Percentiles rank a stretch among this genome's conserved stretches.
Conservation (phyloP, 1,284 basidiomycete genomes). For the Boletus hoseneyae region DNA sequence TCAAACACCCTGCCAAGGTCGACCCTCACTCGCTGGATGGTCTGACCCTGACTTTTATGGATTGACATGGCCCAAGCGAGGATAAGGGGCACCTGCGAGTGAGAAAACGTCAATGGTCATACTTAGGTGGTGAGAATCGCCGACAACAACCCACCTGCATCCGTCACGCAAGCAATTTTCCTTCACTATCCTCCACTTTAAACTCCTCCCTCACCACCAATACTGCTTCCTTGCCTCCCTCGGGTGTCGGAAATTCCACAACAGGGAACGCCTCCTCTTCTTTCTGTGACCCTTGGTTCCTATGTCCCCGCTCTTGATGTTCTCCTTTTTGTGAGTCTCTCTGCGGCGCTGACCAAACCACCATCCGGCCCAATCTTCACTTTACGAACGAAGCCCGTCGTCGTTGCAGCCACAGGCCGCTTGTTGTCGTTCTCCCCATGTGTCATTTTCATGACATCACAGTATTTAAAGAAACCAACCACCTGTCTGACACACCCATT, state of each 20-base stretch:
- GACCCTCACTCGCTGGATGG: constrained; percentile 63
- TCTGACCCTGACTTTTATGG: constrained; percentile 80
- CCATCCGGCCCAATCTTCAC: constrained; percentile 12
- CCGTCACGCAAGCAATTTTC: constrained; percentile 58
- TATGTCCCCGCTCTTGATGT: constrained; percentile 7
- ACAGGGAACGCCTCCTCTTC: constrained; percentile 49
- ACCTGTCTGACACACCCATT: constrained; percentile 75
- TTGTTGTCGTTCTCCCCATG: constrained; percentile 22
- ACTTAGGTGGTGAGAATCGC: not conserved
- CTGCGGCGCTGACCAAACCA: not conserved
- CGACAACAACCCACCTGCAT: constrained; percentile 37
- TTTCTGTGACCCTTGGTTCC: constrained; percentile 13
- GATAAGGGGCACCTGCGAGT: constrained; percentile 53
- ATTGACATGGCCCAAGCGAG: constrained; percentile 79
- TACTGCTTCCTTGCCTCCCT: constrained; percentile 42
- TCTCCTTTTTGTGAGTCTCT: constrained; percentile 20
- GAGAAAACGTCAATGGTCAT: not conserved
- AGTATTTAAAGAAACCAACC: constrained; percentile 45
- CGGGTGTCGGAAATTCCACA: constrained; percentile 61
- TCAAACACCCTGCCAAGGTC: constrained; percentile 67
- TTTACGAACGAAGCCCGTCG: constrained; percentile 29
- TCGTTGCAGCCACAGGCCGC: constrained; percentile 10
- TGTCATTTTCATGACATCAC: constrained; percentile 19
- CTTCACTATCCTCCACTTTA: constrained; percentile 66
- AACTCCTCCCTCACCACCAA: constrained; percentile 62